Base-by-base conservation (phyloP, 2,329 filamentous ascomycete genomes). In the Tricladium varicosporioides region DNA sequence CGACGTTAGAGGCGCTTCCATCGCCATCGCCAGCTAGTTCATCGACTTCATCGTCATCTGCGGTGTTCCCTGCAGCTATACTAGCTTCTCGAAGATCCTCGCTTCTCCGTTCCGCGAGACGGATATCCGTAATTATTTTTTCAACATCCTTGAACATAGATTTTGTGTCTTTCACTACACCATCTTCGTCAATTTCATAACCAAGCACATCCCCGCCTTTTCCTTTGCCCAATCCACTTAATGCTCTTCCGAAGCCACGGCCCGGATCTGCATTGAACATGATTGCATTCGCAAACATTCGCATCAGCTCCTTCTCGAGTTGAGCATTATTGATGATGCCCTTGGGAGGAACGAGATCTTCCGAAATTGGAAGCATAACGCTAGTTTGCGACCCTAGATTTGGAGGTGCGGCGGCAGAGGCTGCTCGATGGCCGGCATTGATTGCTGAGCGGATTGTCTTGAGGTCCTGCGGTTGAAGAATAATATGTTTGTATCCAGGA, bases 231-330 rank as follows among this genome's bases (percentile, higher is more conserved):
- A 75, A 67, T 18, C 63, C 66, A 55, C 75, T 74, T 66, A 82
- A 71, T 60, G 65, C 31, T 60, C 63, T 27, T 0, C 65, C 63
- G 62, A 92, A 89, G 0, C 88, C 88, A 22, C 87, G 83, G 63
- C 89, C 79, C 0, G 88, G 86, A 60, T 96, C 91, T 0, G 89
- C 86, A 66, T 97, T 97, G 78, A 96, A 99, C 94, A 99, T 97
- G 73, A 97, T 89, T 15, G 94, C 93, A 68, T 97, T 97, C 64
- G 92, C 91, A 72, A 97, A 96, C 90, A 97, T 97, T 66, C 95
- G 89, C 66, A 95, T 91, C 10, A 97, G 78, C 71, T 97, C 93
- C 63, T 92, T 91, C 73, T 97, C 93, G 14, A 97, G 80, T 71
- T 97, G 94, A 1, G 88, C 85, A 51, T 89, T 92, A 72, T 97